phyloP scores from a whole-genome alignment of 169 alveolate genomes.

The Plasmodium vivax region DNA sequence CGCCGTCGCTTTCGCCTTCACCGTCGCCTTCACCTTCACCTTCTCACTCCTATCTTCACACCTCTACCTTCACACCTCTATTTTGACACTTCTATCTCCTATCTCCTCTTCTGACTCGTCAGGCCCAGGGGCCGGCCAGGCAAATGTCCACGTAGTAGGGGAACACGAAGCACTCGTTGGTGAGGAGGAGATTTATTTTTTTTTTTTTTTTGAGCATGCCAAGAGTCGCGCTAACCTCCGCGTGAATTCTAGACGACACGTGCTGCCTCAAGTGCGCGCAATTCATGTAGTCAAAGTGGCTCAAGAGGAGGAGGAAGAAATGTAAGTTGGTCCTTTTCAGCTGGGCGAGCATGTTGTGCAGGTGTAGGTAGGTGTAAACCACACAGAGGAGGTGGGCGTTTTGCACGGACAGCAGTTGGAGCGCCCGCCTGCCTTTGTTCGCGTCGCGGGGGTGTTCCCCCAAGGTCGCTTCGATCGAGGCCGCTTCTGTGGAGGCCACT shows the following conservation, averaged over 20 bases:
- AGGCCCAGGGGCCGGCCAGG: background rate
- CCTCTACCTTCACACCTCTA: no score
- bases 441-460: background rate
- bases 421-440: background rate
- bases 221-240: slow-evolving; percentile 9
- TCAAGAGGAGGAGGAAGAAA: slow-evolving; percentile 12
- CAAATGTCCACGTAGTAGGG: slow-evolving; percentile 54
- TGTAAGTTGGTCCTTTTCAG: background rate
- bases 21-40: background rate
- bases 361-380: slow-evolving; percentile 20
- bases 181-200: background rate
- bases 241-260: slow-evolving; percentile 22
- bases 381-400: slow-evolving; percentile 45
- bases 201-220: background rate
- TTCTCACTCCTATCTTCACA: no score
- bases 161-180: slow-evolving; percentile 50
- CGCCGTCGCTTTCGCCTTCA: background rate
- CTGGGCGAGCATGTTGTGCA: slow-evolving; percentile 18
- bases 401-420: slow-evolving; percentile 11
- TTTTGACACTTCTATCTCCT: no score
- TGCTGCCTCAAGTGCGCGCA: slow-evolving; percentile 35
- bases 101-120: no score
- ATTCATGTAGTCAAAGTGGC: slow-evolving; percentile 17
- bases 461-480: background rate
- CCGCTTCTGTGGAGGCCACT: background rate